Evolutionary conservation across 2,329 filamentous ascomycete genomes (phyloP).

Genomic region (Alternaria consortialis): DNA sequence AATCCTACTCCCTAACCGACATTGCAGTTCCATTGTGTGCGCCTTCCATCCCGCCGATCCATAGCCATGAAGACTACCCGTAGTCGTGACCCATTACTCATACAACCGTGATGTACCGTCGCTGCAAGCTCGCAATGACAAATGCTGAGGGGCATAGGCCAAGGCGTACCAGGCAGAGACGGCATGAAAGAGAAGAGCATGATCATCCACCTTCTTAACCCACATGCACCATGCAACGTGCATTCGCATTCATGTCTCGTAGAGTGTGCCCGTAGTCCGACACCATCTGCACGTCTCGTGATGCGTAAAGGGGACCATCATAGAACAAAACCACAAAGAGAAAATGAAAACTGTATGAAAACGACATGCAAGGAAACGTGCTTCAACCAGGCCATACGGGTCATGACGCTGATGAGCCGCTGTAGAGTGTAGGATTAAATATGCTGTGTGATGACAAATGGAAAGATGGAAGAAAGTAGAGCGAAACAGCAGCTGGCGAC

Average conservation of each 20-base stretch:
- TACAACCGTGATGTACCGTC: constrained; percentile 35
- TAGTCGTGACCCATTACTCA: constrained; percentile 41
- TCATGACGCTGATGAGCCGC: constrained; percentile 32
- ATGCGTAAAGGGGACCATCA: constrained; percentile 22
- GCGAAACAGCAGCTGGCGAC: constrained; percentile 7
- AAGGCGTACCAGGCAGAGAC: constrained; percentile 15
- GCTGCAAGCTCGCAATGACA: constrained; percentile 14
- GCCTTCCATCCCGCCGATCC: constrained; percentile 1
- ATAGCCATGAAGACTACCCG: constrained; percentile 18
- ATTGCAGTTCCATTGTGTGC: constrained; percentile 3
- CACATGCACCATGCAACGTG: constrained; percentile 43
- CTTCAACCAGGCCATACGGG: constrained; percentile 38
- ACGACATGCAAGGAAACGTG: constrained; percentile 26
- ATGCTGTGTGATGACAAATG: constrained; percentile 31
- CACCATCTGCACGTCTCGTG: constrained; percentile 32
- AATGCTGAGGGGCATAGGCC: constrained; percentile 3
- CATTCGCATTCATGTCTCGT: constrained; percentile 25
- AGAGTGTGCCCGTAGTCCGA: constrained; percentile 25
- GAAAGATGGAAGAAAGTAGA: constrained; percentile 10
- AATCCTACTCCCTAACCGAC: constrained; percentile 5
- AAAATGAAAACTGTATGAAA: constrained; percentile 1
- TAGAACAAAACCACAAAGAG: constrained; percentile 15
- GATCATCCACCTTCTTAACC: constrained; percentile 36
- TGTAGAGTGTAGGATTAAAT: constrained; percentile 37
- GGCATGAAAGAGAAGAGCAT: constrained; percentile 40